phyloP scores from a whole-genome alignment of 2,329 filamentous ascomycete genomes.

The Fragosphaeria purpurea region DNA sequence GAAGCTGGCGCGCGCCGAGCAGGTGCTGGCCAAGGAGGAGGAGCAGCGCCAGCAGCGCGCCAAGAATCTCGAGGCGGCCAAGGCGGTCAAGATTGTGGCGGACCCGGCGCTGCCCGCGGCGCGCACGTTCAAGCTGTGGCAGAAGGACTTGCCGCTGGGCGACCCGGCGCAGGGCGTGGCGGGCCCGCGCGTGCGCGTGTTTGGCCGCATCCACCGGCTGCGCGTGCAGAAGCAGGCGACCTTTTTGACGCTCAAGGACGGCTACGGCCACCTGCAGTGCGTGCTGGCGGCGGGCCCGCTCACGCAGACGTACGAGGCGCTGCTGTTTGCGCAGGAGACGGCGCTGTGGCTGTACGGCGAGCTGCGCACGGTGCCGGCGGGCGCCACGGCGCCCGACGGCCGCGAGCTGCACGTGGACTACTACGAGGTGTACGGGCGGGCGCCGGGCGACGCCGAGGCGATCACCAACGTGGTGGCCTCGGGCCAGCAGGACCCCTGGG shows the following conservation, averaged over 20 bases:
- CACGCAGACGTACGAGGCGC: slow-evolving; percentile 82
- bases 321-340: slow-evolving; percentile 80
- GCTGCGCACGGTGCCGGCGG: slow-evolving; percentile 69
- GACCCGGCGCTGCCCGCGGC: slow-evolving; percentile 67
- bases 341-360: slow-evolving; percentile 76
- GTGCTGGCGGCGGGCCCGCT: slow-evolving; percentile 67
- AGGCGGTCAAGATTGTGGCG: slow-evolving; percentile 62
- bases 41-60: slow-evolving; percentile 63
- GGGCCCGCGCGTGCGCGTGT: slow-evolving; percentile 68
- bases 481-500: slow-evolving; percentile 52
- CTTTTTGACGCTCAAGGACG: slow-evolving; percentile 79
- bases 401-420: slow-evolving; percentile 87
- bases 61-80: slow-evolving; percentile 66
- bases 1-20: slow-evolving; percentile 70
- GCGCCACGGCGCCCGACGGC: slow-evolving; percentile 68
- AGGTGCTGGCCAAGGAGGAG: slow-evolving; percentile 60
- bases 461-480: slow-evolving; percentile 66
- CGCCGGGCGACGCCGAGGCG: slow-evolving; percentile 79
- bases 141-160: slow-evolving; percentile 31
- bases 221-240: slow-evolving; percentile 74
- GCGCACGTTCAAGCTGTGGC: slow-evolving; percentile 58
- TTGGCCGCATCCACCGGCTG: slow-evolving; percentile 73
- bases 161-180: slow-evolving; percentile 38
- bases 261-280: slow-evolving; percentile 77
- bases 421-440: slow-evolving; percentile 59